Base-by-base conservation (phyloP, 1,139 yeast genomes). In the Geotrichum klebahnii region DNA sequence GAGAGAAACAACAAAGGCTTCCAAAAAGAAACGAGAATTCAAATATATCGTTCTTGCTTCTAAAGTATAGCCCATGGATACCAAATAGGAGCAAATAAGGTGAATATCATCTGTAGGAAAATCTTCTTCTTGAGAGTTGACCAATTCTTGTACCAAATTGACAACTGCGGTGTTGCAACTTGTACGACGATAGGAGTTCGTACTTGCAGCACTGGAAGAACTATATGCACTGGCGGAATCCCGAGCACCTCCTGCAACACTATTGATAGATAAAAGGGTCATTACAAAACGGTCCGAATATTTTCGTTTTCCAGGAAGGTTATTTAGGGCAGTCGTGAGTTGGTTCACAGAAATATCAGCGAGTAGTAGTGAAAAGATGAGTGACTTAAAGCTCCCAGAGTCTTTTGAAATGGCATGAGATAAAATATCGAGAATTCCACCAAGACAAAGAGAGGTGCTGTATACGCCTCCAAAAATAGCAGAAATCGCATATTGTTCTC, bases 391-490 rank as follows among this genome's bases (percentile, higher is more conserved):
- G 35, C 41, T 45, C 2, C 24, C 40, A 9, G 48, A 28, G n/a
- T 45, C 43, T 9, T 37, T 19, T 12, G 45, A 32, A 23, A 35
- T 23, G 17, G 37, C 8, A 9, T 37, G 23, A 20, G 42, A 39
- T 10, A 50, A 31, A 14, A 44, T 39, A 17, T 43, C 48, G 2
- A n/a, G 16, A 14, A 46, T 46, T 2, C 53, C 53, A 19, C 44
- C 34, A 3, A 50, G 41, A 22, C 50, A 50, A 4, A 43, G 23
- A 3, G 53, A 22, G 3, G 48, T 46, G 17, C 40, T 36, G 16
- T 22, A 44, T 4, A 43, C 36, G 8, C 46, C 48, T 3, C 50
- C 49, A 45, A 50, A 50, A 17, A 50, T 32, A 3, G 53, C 53
- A 26, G 48, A 50, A 10, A 46, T 23, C 5, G 47, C 31, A 29